These are phyloP conservation scores for Lecanosticta acicola DNA, from an alignment of 2,329 filamentous ascomycete species.

Conservation along the genomic window DNA sequence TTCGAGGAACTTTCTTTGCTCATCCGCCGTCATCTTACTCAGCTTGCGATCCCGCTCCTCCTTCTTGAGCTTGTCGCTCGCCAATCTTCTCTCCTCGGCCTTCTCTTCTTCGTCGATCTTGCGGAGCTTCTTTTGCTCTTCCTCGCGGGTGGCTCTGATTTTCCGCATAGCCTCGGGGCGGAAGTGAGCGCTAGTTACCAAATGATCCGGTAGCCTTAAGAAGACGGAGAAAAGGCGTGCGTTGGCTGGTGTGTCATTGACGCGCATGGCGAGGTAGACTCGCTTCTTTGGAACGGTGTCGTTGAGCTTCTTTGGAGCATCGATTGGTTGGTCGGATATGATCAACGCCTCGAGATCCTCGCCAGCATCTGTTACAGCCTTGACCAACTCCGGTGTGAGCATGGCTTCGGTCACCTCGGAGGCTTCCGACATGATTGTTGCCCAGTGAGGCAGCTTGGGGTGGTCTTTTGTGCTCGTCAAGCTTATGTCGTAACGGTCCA, in stretches of 20 bases:
- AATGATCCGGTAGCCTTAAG: conserved; percentile 74
- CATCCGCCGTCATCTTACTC: conserved; percentile 60
- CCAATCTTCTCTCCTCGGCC: conserved; percentile 53
- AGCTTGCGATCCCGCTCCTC: conserved; percentile 69
- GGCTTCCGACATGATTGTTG: conserved; percentile 93
- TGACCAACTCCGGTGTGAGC: conserved; percentile 79
- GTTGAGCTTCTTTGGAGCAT: conserved; percentile 78
- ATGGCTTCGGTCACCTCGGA: conserved; percentile 86
- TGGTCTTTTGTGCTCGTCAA: conserved; percentile 91
- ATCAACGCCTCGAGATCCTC: conserved; percentile 81
- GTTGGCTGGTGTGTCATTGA: conserved; percentile 54
- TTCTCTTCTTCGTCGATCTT: conserved; percentile 69
- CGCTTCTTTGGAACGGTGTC: conserved; percentile 83
- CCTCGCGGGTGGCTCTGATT: conserved; percentile 72
- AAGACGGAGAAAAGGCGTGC: conserved; percentile 70
- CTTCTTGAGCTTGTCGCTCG: conserved; percentile 62
- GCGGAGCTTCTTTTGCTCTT: conserved; percentile 71
- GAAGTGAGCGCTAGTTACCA: conserved; percentile 75
- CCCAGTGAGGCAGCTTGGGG: conserved; percentile 80
- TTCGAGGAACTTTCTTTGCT: conserved; percentile 58
- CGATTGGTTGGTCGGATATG: conserved; percentile 79
- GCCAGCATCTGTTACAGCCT: conserved; percentile 71
- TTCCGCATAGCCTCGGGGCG: conserved; percentile 82
- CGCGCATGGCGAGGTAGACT: conserved; percentile 67
- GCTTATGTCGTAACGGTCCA: conserved; percentile 90